Evolutionary conservation across 352 stramenopile genomes (phyloP).

Genomic region (Phytophthora multivora): DNA sequence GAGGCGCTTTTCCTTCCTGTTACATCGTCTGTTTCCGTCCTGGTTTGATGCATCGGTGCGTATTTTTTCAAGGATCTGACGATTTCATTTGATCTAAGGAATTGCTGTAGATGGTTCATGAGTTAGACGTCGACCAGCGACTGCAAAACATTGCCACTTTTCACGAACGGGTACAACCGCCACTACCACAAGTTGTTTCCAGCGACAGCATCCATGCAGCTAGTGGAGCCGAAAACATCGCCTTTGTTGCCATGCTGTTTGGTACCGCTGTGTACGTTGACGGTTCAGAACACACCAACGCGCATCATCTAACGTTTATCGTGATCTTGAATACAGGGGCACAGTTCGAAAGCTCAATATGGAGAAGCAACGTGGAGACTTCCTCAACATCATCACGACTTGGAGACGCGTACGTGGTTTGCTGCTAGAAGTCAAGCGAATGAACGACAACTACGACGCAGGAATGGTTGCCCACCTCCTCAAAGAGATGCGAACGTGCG

Average conservation of each 20-base stretch:
- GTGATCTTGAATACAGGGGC: slow-evolving; percentile 29
- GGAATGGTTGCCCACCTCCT: slow-evolving; percentile 73
- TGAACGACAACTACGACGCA: slow-evolving; percentile 76
- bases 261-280: slow-evolving; percentile 57
- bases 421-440: slow-evolving; percentile 64
- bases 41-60: slow-evolving; percentile 70
- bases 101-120: slow-evolving; percentile 68
- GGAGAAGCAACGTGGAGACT: slow-evolving; percentile 64
- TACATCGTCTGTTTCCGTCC: slow-evolving; percentile 75
- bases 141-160: slow-evolving; percentile 77
- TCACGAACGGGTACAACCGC: slow-evolving; percentile 64
- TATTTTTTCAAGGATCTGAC: not conserved
- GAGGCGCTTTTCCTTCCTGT: slow-evolving; percentile 64
- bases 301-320: not conserved
- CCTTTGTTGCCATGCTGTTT: slow-evolving; percentile 84
- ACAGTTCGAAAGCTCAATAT: slow-evolving; percentile 59
- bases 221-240: slow-evolving; percentile 71
- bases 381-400: slow-evolving; percentile 71
- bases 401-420: slow-evolving; percentile 79
- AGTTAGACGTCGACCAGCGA: slow-evolving; percentile 73
- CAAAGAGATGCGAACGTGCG: slow-evolving; percentile 83
- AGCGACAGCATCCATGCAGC: slow-evolving; percentile 71
- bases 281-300: not conserved
- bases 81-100: not conserved
- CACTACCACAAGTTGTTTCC: slow-evolving; percentile 68